A percentile compares a stretch with the other conserved stretches of the same genome.
These are phyloP conservation scores for Oxytropis ochrocephala DNA, from an alignment of 306 rosid species.

Conservation along the genomic window DNA sequence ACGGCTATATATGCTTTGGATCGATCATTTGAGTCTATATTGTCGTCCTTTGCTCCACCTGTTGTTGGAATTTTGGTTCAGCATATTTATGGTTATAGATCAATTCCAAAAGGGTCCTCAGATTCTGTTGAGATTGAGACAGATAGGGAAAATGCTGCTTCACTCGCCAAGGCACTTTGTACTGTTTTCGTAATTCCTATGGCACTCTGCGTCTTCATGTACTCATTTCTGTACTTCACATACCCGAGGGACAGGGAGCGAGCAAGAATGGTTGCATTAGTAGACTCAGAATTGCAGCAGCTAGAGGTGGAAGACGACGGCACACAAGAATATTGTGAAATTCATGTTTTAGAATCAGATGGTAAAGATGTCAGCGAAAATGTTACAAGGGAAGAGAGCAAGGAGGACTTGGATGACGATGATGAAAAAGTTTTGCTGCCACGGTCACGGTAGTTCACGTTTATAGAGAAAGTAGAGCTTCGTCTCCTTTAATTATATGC, in stretches of 20 bases:
- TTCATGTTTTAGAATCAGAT: conserved; percentile 22
- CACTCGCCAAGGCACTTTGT: conserved; percentile 75
- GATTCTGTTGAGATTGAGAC: conserved; percentile 29
- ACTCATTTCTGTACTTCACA: conserved; percentile 67
- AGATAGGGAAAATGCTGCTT: conserved; percentile 72
- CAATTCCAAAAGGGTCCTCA: conserved; percentile 37
- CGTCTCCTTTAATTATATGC: no score
- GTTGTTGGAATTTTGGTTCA: conserved; percentile 67
- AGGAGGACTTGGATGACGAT: conserved; percentile 26
- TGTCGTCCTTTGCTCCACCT: conserved; percentile 77
- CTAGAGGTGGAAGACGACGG: conserved; percentile 20
- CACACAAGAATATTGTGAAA: conserved; percentile 10
- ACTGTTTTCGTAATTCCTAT: conserved; percentile 64
- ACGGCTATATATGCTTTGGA: conserved; percentile 66
- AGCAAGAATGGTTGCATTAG: conserved; percentile 49
- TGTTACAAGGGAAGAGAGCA: conserved; percentile 19
- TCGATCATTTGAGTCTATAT: conserved; percentile 63
- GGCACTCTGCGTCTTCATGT: conserved; percentile 52
- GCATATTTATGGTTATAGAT: conserved; percentile 51
- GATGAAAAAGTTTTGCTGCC: conserved; percentile 41
- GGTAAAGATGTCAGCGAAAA: conserved; percentile 15
- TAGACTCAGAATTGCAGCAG: conserved; percentile 48
- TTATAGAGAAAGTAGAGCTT: background rate
- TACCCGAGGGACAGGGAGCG: conserved; percentile 77
- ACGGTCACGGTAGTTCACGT: conserved; percentile 15